Evolutionary conservation across 306 rosid species (phyloP), one percentile per base, ranked within the genome.

Genomic region (Acacia acuminata): DNA sequence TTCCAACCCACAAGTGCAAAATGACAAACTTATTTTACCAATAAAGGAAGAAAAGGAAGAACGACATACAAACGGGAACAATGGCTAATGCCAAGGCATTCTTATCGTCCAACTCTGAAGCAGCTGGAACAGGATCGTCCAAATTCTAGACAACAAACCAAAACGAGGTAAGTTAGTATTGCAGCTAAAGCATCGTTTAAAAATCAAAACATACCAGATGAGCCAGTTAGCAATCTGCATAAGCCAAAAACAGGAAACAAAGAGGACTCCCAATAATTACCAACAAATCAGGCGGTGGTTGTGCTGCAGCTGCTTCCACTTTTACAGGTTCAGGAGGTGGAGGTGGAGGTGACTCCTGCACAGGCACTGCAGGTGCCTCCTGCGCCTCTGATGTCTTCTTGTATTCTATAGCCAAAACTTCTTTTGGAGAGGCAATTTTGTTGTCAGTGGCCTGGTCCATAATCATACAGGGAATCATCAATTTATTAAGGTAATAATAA

Each of bases 21-120:
- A 58, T 20, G 42, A 30, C 68, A 71, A 30, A 17, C 40, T 27
- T 32, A 27, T 25, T 61, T 64, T 13, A 73, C 75, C 61, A 30
- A 70, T 17, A 67, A 27, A 34, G 75, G 63, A 81, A 78, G 72
- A 20, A 79, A 81, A 78, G 32, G 85, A 77, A 44, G 71, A 83
- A 75, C 71, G 77, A 48, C 88, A 87, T 86, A 94, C 98, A 88
- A 61, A 89, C 88, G 24, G 99, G 92, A 79, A 94, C 97, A 42
- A 96, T 92, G 43, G 99, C 99, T 79, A 96, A 88, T 78, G 99
- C 99, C 90, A 92, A 53, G 51, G 99, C 92, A 86, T 94, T 96
- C 89, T 91, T 96, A 80, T 96, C 99, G 38, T 96, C 98, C 83
- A 96, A 90, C 81, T 87, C 98, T 81, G 90, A 61, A 53, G 90